Conservation (phyloP, 306 rosid species). For the Betula pendula region DNA sequence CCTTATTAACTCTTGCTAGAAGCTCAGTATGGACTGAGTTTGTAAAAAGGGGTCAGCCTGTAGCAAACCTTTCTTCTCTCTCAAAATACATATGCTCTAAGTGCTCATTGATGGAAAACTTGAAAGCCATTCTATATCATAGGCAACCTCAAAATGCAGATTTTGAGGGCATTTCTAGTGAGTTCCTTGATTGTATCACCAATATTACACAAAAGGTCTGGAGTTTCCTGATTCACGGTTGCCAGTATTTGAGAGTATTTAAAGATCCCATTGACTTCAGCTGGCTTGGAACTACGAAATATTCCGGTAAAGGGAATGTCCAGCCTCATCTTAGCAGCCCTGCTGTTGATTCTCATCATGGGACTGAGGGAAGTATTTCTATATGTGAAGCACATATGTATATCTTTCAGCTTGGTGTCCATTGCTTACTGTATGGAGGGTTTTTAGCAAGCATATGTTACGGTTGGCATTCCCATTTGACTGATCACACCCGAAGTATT, state of each 20-base stretch:
- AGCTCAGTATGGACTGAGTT: constrained; percentile 45
- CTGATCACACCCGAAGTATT: constrained; percentile 39
- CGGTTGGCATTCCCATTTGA: constrained; percentile 44
- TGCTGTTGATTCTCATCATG: constrained; percentile 12
- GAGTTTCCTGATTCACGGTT: constrained; percentile 44
- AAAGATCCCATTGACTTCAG: constrained; percentile 54
- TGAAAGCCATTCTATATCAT: constrained; percentile 25
- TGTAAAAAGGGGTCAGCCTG: constrained; percentile 28
- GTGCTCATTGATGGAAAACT: constrained; percentile 50
- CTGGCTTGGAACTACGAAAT: constrained; percentile 25
- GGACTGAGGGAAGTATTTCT: constrained; percentile 12
- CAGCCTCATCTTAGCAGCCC: constrained; percentile 8
- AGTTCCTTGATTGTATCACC: constrained; percentile 46
- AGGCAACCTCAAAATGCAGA: constrained; percentile 33
- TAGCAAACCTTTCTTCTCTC: constrained; percentile 24
- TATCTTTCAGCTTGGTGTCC: constrained; percentile 51
- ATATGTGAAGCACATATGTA: constrained; percentile 17
- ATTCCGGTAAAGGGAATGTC: constrained; percentile 15
- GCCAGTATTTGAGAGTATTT: constrained; percentile 41
- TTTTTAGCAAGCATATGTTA: constrained; percentile 55
- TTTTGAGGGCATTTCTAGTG: constrained; percentile 40
- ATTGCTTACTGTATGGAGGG: constrained; percentile 68
- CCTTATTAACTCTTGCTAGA: constrained; percentile 52
- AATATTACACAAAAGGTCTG: constrained; percentile 39
- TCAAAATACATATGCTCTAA: constrained; percentile 36